phyloP scores from a whole-genome alignment of 345 rosid genomes.

The Populus euphratica region DNA sequence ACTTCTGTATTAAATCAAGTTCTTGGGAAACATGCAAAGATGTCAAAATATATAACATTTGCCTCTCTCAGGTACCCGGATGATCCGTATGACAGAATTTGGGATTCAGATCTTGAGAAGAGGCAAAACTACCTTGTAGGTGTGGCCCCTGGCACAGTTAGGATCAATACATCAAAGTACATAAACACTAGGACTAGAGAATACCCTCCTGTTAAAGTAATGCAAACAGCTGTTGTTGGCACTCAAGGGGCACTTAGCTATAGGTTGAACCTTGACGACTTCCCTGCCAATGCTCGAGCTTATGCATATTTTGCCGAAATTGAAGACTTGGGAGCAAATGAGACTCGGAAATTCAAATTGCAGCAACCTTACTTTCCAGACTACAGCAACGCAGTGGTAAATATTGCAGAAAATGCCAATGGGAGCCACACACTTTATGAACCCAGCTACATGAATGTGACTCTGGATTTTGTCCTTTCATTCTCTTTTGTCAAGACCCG shows the following conservation, averaged over 20 bases:
- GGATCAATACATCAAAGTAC: slow-evolving; percentile 62
- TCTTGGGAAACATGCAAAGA: not conserved
- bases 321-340: slow-evolving; percentile 62
- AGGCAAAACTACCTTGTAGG: slow-evolving; percentile 89
- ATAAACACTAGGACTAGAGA: slow-evolving; percentile 64
- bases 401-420: slow-evolving; percentile 90
- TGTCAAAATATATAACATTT: not conserved
- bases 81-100: slow-evolving; percentile 97
- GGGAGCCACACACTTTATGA: slow-evolving; percentile 88
- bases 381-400: slow-evolving; percentile 91
- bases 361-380: slow-evolving; percentile 57
- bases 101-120: slow-evolving; percentile 83
- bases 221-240: slow-evolving; percentile 98
- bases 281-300: slow-evolving; percentile 95
- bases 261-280: slow-evolving; percentile 80
- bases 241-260: slow-evolving; percentile 67
- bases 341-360: slow-evolving; percentile 77
- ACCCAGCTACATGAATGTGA: slow-evolving; percentile 96
- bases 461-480: slow-evolving; percentile 65
- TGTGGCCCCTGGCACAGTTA: slow-evolving; percentile 70
- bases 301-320: slow-evolving; percentile 91
- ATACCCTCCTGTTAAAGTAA: slow-evolving; percentile 92
- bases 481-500: slow-evolving; percentile 65
- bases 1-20: not conserved
- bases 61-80: slow-evolving; percentile 77